Percentiles rank a stretch among this genome's conserved stretches.
These are phyloP conservation scores for Debaryomycetaceae sp. DNA, from an alignment of 1,139 yeast species.

Conservation along the genomic window DNA sequence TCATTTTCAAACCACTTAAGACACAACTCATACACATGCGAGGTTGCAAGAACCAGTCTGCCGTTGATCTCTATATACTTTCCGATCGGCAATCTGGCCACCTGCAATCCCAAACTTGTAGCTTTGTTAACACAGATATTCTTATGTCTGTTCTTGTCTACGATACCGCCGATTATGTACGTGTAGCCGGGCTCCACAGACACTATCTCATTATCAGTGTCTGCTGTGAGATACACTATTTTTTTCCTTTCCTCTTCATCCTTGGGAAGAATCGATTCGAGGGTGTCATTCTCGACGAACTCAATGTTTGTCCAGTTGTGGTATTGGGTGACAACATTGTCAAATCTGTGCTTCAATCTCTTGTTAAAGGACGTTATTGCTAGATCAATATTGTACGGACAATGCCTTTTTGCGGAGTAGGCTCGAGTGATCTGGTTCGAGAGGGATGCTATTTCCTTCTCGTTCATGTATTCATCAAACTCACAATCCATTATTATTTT, in stretches of 20 bases:
- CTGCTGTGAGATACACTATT: slow-evolving; percentile 78
- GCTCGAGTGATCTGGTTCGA: slow-evolving; percentile 79
- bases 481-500: slow-evolving; percentile 77
- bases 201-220: slow-evolving; percentile 64
- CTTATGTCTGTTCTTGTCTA: slow-evolving; percentile 91
- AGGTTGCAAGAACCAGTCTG: slow-evolving; percentile 84
- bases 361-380: slow-evolving; percentile 65
- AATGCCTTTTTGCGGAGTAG: slow-evolving; percentile 71
- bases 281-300: slow-evolving; percentile 45
- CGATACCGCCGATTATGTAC: slow-evolving; percentile 92
- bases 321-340: slow-evolving; percentile 56
- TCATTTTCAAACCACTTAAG: slow-evolving; percentile 70
- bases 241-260: slow-evolving; percentile 35
- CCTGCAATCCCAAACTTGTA: slow-evolving; percentile 59
- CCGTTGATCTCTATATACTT: slow-evolving; percentile 81
- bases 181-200: slow-evolving; percentile 66
- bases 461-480: slow-evolving; percentile 86
- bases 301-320: slow-evolving; percentile 62
- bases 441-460: slow-evolving; percentile 72
- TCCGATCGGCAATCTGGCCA: slow-evolving; percentile 84
- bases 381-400: slow-evolving; percentile 58
- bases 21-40: slow-evolving; percentile 87
- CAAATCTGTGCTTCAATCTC: slow-evolving; percentile 64
- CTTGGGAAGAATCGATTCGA: slow-evolving; percentile 34
- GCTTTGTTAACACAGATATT: slow-evolving; percentile 82